Conservation (phyloP, 768 basidiomycete species). For the Trametes coccinea region DNA sequence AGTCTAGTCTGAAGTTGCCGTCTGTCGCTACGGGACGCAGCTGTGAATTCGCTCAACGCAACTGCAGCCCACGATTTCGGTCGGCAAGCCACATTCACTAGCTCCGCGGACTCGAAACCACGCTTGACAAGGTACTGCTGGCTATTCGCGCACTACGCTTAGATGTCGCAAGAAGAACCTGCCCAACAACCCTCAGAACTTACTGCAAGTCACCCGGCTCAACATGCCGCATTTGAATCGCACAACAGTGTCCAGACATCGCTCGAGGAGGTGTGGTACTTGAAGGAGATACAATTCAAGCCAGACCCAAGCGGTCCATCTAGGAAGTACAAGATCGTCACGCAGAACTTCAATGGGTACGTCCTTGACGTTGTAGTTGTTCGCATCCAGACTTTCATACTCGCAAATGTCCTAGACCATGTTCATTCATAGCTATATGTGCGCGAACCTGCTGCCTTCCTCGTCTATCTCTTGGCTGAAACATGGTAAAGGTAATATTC, state of each 20-base stretch:
- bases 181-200: too few species aligned
- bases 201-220: too few species aligned
- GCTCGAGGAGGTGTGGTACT: slow-evolving; percentile 67
- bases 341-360: slow-evolving; percentile 84
- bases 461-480: background rate
- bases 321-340: slow-evolving; percentile 60
- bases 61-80: too few species aligned
- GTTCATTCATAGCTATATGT: slow-evolving; percentile 92
- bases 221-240: background rate
- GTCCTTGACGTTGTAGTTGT: slow-evolving; percentile 26
- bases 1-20: too few species aligned
- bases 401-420: slow-evolving; percentile 56
- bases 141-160: too few species aligned
- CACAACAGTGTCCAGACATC: slow-evolving; percentile 10
- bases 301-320: slow-evolving; percentile 26
- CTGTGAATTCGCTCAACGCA: too few species aligned
- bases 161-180: too few species aligned
- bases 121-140: too few species aligned
- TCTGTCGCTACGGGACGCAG: too few species aligned
- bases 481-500: slow-evolving; percentile 67
- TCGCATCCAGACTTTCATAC: background rate
- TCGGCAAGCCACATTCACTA: too few species aligned
- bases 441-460: slow-evolving; percentile 26
- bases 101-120: too few species aligned
- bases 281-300: slow-evolving; percentile 65